Evolutionary conservation across 164 flowering plant genomes (phyloP), one percentile per base, ranked within the genome.

Genomic region (Aristolochia californica): DNA sequence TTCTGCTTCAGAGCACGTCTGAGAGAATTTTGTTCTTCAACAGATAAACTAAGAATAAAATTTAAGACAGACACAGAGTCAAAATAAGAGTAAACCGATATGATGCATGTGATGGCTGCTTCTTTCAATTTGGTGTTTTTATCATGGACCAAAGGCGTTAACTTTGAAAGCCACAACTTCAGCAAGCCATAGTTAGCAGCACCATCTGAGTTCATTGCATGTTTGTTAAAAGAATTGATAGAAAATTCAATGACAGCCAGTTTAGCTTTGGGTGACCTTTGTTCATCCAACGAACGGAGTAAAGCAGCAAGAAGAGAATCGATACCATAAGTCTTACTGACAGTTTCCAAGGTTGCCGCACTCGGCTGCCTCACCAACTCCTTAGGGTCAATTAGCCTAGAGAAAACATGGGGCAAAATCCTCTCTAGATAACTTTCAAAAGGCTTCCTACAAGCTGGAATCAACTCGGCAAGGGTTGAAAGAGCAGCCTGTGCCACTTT

Each of bases 401-500:
- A 90, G 67, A 94, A 94, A 48, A 94, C 95, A 78, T 88, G 99
- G 18, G 97, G 97, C 43, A 94, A 71, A 27, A 88, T 84, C 72
- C 97, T 79, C 59, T 94, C 99, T 81, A 94, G 78, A 61, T 88
- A 94, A 74, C 95, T 78, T 71, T 94, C 97, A 71, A 94, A 94
- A 26, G 96, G 99, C 75, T 80, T 90, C 66, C 88, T 78, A 71
- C 93, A 94, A 56, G 90, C 71, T 52, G 96, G 95, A 62, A 94
- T 84, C 44, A 90, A 78, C 65, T 94, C 99, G 21, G 96, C 83
- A 38, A 94, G 93, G n/a, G 97, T 78, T 44, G 86, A 78, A 56
- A 94, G 95, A 62, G 97, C 97, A 55, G 99, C 99, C 62, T 94
- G 99, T 45, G 99, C 97, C 66, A 94, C 99, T 80, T 94, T 94